Percentiles rank a stretch among this genome's conserved stretches.
phyloP scores from a whole-genome alignment of 495 filamentous ascomycete genomes.

The Neurospora sp. region DNA sequence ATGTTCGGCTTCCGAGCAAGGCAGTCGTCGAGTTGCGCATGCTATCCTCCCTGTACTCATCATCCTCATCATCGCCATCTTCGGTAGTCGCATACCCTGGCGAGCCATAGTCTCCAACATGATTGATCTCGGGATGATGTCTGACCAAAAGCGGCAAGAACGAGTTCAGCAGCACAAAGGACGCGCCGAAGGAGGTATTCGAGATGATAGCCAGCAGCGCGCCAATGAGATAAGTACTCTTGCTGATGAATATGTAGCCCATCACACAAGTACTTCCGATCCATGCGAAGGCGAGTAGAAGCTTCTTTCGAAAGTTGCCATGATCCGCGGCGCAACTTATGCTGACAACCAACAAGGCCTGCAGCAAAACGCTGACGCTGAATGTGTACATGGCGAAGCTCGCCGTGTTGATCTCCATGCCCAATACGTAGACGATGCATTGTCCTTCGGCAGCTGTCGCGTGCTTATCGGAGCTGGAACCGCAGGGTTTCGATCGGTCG shows the following conservation, averaged over 20 bases:
- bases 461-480: conserved; percentile 26
- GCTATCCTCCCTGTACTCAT: conserved; percentile 10
- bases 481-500: conserved; percentile 65
- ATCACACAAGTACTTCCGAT: conserved; percentile 74
- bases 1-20: conserved; percentile 20
- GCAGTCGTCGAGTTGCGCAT: conserved; percentile 35
- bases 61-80: conserved; percentile 5
- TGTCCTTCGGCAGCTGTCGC: conserved; percentile 41
- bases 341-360: conserved; percentile 83
- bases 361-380: conserved; percentile 78
- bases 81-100: neutral
- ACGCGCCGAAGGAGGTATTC: conserved; percentile 83
- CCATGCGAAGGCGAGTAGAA: conserved; percentile 76
- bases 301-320: conserved; percentile 80
- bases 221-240: conserved; percentile 67
- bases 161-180: conserved; percentile 76
- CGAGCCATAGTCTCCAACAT: conserved; percentile 8
- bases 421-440: conserved; percentile 75
- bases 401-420: conserved; percentile 84
- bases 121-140: conserved; percentile 52
- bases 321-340: conserved; percentile 96
- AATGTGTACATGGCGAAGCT: conserved; percentile 99
- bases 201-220: conserved; percentile 76
- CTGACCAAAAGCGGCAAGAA: conserved; percentile 75
- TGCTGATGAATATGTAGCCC: conserved; percentile 71